Base-by-base conservation (phyloP, 2,329 filamentous ascomycete species). In the Endocalyx cinctus region DNA sequence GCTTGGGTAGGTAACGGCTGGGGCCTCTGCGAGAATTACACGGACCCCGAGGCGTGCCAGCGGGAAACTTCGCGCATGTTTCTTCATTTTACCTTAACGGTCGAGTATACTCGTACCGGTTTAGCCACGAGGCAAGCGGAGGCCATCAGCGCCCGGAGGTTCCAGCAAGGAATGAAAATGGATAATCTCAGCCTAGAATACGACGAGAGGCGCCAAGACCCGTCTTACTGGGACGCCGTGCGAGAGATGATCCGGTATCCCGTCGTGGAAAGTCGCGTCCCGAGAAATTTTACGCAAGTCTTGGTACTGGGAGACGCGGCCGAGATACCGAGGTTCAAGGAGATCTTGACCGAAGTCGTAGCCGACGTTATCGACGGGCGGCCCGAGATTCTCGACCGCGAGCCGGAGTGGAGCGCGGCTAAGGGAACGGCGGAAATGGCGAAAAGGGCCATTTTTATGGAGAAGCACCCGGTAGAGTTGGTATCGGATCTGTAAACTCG, bases 11-110 rank as follows among this genome's bases (percentile, higher is more conserved):
- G 40, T 10, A 41, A 43, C 15, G 29, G 38, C 26, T n/a, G 30
- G 10, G 40, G 40, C n/a, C 32, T 43, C 22, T 43, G 38, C 32
- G 7, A 10, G 14, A 23, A 43, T 34, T 38, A 41, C 27, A 41
- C 17, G 27, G 29, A 40, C 27, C 15, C 11, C 20, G 18, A 14
- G 14, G 38, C 32, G 17, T 43, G 41, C n/a, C 13, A 6, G 16
- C 31, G 41, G 17, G 34, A 35, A 23, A 26, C 38, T 28, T 16
- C 11, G 23, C 14, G 33, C 13, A 35, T 37, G 7, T 17, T 11
- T 15, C 8, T 11, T 27, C 34, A 13, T 5, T 41, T 14, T n/a
- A 34, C 29, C 11, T 32, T 43, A 17, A 10, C 38, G 18, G 30
- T 41, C 13, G 20, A 15, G 17, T 43, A 41, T 28, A 38, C 41